Evolutionary conservation across 495 filamentous ascomycete species (phyloP).

Genomic region (Recurvomyces mirabilis): DNA sequence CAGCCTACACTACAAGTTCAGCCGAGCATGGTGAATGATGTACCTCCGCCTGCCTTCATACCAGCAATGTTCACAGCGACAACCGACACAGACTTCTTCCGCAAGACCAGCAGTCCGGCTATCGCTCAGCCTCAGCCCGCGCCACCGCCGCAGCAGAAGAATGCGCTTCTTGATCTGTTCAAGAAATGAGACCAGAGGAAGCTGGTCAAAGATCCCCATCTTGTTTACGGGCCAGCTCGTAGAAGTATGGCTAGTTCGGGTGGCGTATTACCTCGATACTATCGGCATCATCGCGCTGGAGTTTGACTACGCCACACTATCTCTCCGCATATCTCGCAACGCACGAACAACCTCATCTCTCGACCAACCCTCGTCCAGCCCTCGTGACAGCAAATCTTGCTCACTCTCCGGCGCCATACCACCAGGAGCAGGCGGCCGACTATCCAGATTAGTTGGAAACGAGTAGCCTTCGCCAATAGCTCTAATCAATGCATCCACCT

Average conservation of each 20-base stretch:
- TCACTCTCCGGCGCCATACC: constrained; percentile 47
- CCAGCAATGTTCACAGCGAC: constrained; percentile 5
- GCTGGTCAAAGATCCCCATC: too few relatives aligned
- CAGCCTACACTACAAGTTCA: background rate
- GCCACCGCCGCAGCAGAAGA: constrained; percentile 11
- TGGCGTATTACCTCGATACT: too few relatives aligned
- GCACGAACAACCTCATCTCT: too few relatives aligned
- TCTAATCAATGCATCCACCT: constrained; percentile 34
- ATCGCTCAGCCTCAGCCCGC: background rate
- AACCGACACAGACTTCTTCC: constrained; percentile 20
- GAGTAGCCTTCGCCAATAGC: constrained; percentile 45
- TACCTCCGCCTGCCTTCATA: background rate
- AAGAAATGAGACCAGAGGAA: constrained; percentile 5
- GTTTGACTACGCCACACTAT: too few relatives aligned
- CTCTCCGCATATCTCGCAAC: too few relatives aligned
- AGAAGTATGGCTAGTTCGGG: too few relatives aligned
- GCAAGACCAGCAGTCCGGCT: constrained; percentile 1
- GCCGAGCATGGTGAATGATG: background rate
- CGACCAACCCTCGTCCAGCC: constrained; percentile 35
- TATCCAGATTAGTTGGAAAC: constrained; percentile 47
- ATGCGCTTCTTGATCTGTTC: constrained; percentile 17
- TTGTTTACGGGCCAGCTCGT: too few relatives aligned
- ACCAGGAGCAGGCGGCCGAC: constrained; percentile 36
- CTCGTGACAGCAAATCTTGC: constrained; percentile 38
- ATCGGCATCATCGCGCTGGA: too few relatives aligned